Percentiles rank a stretch among this genome's conserved stretches.
phyloP scores from a whole-genome alignment of 768 basidiomycete species.

The Dioszegia hungarica region DNA sequence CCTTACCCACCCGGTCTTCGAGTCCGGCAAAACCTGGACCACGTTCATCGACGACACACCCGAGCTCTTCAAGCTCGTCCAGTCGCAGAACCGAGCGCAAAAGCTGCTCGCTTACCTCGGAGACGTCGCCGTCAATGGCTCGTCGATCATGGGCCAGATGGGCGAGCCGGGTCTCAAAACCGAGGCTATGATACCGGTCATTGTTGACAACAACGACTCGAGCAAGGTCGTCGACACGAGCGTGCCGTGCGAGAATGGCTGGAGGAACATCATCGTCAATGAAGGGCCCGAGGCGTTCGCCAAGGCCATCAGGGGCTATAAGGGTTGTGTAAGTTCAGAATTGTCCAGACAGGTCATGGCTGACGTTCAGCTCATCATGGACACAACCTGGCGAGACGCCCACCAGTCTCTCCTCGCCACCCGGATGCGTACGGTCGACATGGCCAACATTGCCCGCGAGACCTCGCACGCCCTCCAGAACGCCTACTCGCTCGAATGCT shows the following conservation, averaged over 20 bases:
- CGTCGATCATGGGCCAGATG: slow-evolving; percentile 91
- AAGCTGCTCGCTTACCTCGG: slow-evolving; percentile 95
- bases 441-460: slow-evolving; percentile 97
- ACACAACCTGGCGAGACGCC: slow-evolving; percentile 99
- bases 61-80: slow-evolving; percentile 97
- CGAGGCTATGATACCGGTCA: slow-evolving; percentile 75
- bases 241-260: slow-evolving; percentile 78
- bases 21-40: slow-evolving; percentile 96
- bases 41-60: slow-evolving; percentile 99
- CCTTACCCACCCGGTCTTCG: slow-evolving; percentile 91
- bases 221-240: slow-evolving; percentile 69
- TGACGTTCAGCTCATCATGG: slow-evolving; percentile 47
- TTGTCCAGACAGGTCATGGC: neutral
- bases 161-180: slow-evolving; percentile 92
- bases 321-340: slow-evolving; percentile 74
- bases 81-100: slow-evolving; percentile 96
- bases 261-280: slow-evolving; percentile 98
- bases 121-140: slow-evolving; percentile 95
- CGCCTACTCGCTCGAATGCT: slow-evolving; percentile 94
- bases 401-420: slow-evolving; percentile 97
- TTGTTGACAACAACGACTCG: slow-evolving; percentile 73
- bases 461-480: slow-evolving; percentile 92
- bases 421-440: slow-evolving; percentile 89
- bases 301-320: slow-evolving; percentile 93
- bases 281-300: slow-evolving; percentile 97